A percentile compares a stretch with the other conserved stretches of the same genome.
Evolutionary conservation across 1,284 basidiomycete species (phyloP).

Genomic region (Irpex sp.): DNA sequence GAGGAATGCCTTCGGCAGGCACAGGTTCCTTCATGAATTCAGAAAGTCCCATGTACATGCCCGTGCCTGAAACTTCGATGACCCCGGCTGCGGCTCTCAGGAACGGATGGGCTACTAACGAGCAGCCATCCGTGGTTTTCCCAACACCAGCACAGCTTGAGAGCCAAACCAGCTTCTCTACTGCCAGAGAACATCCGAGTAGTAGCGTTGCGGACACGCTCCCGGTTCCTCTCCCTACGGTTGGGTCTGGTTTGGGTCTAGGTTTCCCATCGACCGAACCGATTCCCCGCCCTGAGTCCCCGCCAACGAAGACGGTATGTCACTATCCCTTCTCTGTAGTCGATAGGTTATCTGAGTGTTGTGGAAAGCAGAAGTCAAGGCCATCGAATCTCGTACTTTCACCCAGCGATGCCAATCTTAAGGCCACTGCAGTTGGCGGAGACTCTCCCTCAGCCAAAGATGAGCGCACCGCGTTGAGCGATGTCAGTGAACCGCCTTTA

Average conservation of each 20-base stretch:
- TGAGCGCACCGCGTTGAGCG: conserved; percentile 61
- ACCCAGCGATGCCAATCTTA: conserved; percentile 59
- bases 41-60: conserved; percentile 33
- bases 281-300: conserved; percentile 1
- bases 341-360: background rate
- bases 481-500: conserved; percentile 40
- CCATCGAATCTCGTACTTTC: conserved; percentile 50
- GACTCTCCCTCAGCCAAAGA: conserved; percentile 34
- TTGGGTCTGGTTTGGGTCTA: conserved; percentile 17
- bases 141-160: background rate
- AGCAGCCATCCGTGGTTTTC: conserved; percentile 23
- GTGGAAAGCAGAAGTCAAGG: conserved; percentile 28
- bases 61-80: conserved; percentile 26
- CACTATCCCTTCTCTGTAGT: background rate
- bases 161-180: conserved; percentile 8
- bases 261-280: conserved; percentile 12
- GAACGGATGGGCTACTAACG: conserved; percentile 27
- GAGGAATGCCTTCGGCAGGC: conserved; percentile 13
- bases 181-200: background rate
- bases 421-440: conserved; percentile 31
- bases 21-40: conserved; percentile 28
- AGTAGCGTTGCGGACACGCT: background rate
- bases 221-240: background rate
- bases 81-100: conserved; percentile 13
- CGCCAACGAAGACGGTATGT: conserved; percentile 5